phyloP scores from a whole-genome alignment of 108 stramenopile genomes.

The Pseudonitzschia delicatissima region DNA sequence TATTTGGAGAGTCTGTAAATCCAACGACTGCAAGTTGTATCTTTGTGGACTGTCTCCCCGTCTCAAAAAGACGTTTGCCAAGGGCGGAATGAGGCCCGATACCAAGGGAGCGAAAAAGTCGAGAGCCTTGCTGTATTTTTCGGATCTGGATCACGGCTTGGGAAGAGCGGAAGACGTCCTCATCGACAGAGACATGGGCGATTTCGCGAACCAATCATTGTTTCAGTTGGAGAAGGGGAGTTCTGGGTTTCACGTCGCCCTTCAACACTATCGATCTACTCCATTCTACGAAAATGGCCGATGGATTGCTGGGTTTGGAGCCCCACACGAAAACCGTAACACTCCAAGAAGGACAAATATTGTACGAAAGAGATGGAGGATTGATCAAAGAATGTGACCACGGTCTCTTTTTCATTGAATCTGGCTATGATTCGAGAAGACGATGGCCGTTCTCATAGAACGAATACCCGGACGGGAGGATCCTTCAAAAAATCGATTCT shows the following conservation, averaged over 20 bases:
- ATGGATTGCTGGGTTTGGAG: slow-evolving; percentile 42
- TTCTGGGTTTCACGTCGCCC: slow-evolving; percentile 49
- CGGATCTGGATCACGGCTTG: slow-evolving; percentile 54
- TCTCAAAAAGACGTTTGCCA: slow-evolving; percentile 36
- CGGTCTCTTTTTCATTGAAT: slow-evolving; percentile 71
- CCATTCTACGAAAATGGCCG: slow-evolving; percentile 39
- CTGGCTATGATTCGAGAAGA: slow-evolving; percentile 35
- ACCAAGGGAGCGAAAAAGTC: slow-evolving; percentile 9
- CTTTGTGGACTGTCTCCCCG: slow-evolving; percentile 44
- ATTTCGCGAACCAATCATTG: background rate
- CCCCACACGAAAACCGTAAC: slow-evolving; percentile 35
- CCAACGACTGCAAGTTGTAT: slow-evolving; percentile 52
- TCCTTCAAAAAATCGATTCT: background rate
- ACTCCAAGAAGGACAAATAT: slow-evolving; percentile 31
- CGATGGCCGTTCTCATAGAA: background rate
- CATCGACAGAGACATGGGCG: slow-evolving; percentile 14
- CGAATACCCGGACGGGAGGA: background rate
- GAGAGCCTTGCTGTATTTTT: slow-evolving; percentile 42
- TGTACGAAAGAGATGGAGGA: slow-evolving; percentile 35
- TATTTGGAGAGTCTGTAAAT: slow-evolving; percentile 47
- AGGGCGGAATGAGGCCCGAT: slow-evolving; percentile 54
- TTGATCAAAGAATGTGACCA: slow-evolving; percentile 32
- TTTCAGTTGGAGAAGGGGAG: background rate
- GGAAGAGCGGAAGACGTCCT: slow-evolving; percentile 69
- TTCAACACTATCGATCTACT: slow-evolving; percentile 60